phyloP scores from a whole-genome alignment of 306 rosid genomes.

The Nissolia schottii region DNA sequence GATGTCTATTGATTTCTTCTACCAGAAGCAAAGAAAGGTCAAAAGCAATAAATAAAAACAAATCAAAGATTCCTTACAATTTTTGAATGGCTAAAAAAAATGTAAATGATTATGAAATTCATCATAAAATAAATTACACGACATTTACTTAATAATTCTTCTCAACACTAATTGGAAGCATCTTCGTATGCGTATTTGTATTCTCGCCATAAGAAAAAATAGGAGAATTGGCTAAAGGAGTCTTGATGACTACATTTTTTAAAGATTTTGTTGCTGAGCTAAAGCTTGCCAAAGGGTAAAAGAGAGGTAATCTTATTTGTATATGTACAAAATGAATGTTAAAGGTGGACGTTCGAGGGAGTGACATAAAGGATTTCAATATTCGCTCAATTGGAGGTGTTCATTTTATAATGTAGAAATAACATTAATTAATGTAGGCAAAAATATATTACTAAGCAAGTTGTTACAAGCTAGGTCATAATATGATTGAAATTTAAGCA shows the following conservation, averaged over 20 bases:
- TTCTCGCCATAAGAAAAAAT: background rate
- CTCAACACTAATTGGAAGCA: background rate
- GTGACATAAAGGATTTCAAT: no score
- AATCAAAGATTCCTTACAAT: conserved; percentile 23
- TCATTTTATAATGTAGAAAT: no score
- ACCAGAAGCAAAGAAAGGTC: background rate
- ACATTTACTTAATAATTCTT: conserved; percentile 13
- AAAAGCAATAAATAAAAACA: background rate
- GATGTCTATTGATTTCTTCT: background rate
- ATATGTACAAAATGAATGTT: background rate
- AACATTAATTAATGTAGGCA: no score
- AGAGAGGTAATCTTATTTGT: background rate
- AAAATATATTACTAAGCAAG: no score
- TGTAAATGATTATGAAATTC: conserved; percentile 8
- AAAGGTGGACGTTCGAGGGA: no score
- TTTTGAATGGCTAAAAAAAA: conserved; percentile 18
- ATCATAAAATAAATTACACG: background rate
- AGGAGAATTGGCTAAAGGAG: conserved; percentile 14
- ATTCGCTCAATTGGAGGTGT: no score
- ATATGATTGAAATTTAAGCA: no score
- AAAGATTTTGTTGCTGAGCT: conserved; percentile 7
- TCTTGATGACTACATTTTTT: background rate
- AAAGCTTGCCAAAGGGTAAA: background rate
- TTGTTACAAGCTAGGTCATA: no score
- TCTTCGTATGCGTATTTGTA: background rate